phyloP scores from a whole-genome alignment of 495 filamentous ascomycete genomes.

The Collariella sp. region DNA sequence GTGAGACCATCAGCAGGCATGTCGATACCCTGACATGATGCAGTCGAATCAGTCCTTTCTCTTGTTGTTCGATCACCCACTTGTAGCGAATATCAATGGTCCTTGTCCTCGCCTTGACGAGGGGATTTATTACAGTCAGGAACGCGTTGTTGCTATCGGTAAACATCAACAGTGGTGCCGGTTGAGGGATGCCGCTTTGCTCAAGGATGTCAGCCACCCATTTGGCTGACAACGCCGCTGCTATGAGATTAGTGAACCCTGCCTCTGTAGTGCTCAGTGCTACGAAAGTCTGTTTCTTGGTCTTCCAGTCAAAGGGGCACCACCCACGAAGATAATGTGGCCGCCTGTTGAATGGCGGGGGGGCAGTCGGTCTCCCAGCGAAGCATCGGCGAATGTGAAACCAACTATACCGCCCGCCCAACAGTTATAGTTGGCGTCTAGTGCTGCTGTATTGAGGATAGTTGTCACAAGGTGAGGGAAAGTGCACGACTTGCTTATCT shows the following conservation, averaged over 20 bases:
- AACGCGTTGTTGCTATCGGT: not conserved
- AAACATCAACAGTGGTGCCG: not conserved
- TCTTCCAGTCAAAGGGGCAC: not conserved
- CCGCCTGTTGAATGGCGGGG: not conserved
- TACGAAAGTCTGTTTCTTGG: constrained; percentile 2
- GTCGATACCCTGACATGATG: not conserved
- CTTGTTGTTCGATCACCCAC: not conserved
- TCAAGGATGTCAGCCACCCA: not conserved
- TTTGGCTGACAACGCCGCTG: not conserved
- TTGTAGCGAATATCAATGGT: not conserved
- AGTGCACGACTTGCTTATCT: no score
- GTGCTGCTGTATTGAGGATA: no score
- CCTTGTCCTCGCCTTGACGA: not conserved
- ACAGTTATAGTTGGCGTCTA: no score
- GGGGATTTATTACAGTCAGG: not conserved
- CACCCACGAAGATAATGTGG: not conserved
- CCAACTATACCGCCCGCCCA: no score
- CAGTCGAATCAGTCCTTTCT: no score
- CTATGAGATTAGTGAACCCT: not conserved
- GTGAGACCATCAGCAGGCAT: not conserved
- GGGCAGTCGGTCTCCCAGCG: not conserved
- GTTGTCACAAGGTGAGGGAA: no score
- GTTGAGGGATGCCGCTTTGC: not conserved
- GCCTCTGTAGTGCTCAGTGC: not conserved
- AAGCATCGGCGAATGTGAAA: not conserved